Base-by-base conservation (phyloP, 345 rosid species). In the Aquilaria yunnanensis region DNA sequence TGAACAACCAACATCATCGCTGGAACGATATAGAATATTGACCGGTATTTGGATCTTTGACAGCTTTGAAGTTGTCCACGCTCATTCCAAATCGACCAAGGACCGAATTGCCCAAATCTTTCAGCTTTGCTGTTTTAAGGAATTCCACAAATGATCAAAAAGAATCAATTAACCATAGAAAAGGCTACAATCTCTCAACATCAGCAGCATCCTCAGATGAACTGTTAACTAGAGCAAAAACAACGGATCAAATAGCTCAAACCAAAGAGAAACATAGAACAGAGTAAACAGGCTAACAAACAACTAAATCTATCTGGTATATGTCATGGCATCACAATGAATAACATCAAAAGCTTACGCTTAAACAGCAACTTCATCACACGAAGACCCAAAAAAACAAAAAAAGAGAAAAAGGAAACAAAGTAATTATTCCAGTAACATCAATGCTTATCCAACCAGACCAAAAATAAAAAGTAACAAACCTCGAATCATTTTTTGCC, bases 11-110 rank as follows among this genome's bases (percentile, higher is more conserved):
- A 29, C 16, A 5, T 71, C 78, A 86, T 10, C 64, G 76, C 49
- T 88, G 92, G 81, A 88, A 88, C 9, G 95, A 88, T 67, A 90
- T 29, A n/a, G 97, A 90, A 75, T 88, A 94, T 9, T 97, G 81
- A 45, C 97, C 96, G 13, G 90, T 86, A 74, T 88, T 94, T 57
- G 99, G 97, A 80, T 94, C 97, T 79, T 94, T 79, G 59, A 91
- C 91, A 63, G 96, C 85, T 76, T 94, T 86, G 85, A 94, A 90
- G 81, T 94, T 87, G 79, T 94, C 99, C 9, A 83, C 59, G 37
- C 93, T 91, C 97, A 90, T 88, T 63, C 97, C 99, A 73, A 88
- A 87, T 2, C 85, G 82, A 53, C 96, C 97, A 64, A 94, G 76
- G 61, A 90, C 49, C 4, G 89, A 81, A 78, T 94, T 86, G 31